Evolutionary conservation across 1,139 yeast species (phyloP), one percentile per base, ranked within the genome.

Genomic region (Saccharomyces hybrid): DNA sequence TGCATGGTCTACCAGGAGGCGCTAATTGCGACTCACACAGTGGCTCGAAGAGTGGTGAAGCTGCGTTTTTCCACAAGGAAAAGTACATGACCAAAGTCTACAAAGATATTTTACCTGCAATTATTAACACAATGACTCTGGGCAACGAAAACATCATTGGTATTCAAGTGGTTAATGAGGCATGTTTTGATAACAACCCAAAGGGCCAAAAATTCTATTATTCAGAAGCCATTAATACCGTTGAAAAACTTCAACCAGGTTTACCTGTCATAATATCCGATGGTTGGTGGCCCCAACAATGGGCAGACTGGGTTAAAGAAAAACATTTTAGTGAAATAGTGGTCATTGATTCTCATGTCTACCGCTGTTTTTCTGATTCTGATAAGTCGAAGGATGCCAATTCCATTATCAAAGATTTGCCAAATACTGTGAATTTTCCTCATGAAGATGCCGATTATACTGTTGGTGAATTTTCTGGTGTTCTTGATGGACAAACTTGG

Each of bases 391-490:
- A 86, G 66, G 64, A 79, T 4, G 91, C 95, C 0, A 77, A 77
- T 23, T 79, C 82, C 57, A 83, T 88, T 57, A 81, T 84, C 31
- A 55, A 71, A 5, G 89, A 84, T 57, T 75, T 88, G 56, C 72
- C 79, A 6, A 59, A 67, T 1, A 80, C 84, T 50, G 74, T 84
- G 4, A 80, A 79, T 56, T 68, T 82, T 48, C 73, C 75, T 34
- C 76, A 75, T 47, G 72, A 75, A 29, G 79, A 81, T 16, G 88
- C 83, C 1, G 97, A 90, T 64, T 76, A 86, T 54, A 75, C 88
- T 66, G 82, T 90, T 23, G 98, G 98, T 11, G 99, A 93, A 69
- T 93, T 82, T 68, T 88, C 96, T 0, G 88, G 96, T 71, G 96
- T 89, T 3, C 63, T 93, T 56, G 96, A 88, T 68, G 86, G 81